Conservation (phyloP, 1,139 yeast genomes). For the Yamadazyma buinensis region DNA sequence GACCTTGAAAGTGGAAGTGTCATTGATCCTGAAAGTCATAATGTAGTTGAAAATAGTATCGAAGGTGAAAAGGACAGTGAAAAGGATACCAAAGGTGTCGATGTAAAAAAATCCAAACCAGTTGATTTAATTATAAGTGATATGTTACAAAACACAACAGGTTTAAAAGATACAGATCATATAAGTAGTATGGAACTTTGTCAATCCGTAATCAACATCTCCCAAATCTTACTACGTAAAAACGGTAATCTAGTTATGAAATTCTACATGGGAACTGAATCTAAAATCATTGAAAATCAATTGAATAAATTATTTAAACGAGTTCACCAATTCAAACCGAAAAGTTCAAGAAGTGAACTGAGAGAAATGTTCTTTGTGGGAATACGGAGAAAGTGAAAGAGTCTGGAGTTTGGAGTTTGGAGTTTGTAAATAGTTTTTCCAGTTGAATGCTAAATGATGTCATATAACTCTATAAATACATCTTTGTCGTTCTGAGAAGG, state of each 20-base stretch:
- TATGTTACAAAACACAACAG: slow-evolving; percentile 49
- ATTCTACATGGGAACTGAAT: slow-evolving; percentile 41
- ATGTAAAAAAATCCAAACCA: too few relatives aligned
- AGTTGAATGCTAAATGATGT: too few relatives aligned
- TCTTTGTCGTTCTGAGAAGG: too few relatives aligned
- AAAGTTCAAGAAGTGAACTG: slow-evolving; percentile 38
- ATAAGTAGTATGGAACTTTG: slow-evolving; percentile 45
- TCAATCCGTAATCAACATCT: slow-evolving; percentile 32
- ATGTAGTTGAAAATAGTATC: background rate
- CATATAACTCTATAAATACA: too few relatives aligned
- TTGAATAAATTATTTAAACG: slow-evolving; percentile 28
- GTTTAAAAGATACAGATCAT: slow-evolving; percentile 41
- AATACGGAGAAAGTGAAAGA: slow-evolving; percentile 12
- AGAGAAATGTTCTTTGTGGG: slow-evolving; percentile 38
- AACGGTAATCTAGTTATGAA: slow-evolving; percentile 41
- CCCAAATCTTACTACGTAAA: slow-evolving; percentile 23
- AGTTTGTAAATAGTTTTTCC: too few relatives aligned
- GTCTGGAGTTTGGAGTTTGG: too few relatives aligned
- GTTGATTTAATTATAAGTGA: slow-evolving; percentile 39
- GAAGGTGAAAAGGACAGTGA: too few relatives aligned
- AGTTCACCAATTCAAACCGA: slow-evolving; percentile 33
- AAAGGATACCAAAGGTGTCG: too few relatives aligned
- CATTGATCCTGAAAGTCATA: background rate
- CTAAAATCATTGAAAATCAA: slow-evolving; percentile 21
- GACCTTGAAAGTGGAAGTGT: too few relatives aligned